A percentile compares a stretch with the other conserved stretches of the same genome.
These are phyloP conservation scores for Tolypocladium paradoxum DNA, from an alignment of 2,329 filamentous ascomycete species.

Conservation along the genomic window DNA sequence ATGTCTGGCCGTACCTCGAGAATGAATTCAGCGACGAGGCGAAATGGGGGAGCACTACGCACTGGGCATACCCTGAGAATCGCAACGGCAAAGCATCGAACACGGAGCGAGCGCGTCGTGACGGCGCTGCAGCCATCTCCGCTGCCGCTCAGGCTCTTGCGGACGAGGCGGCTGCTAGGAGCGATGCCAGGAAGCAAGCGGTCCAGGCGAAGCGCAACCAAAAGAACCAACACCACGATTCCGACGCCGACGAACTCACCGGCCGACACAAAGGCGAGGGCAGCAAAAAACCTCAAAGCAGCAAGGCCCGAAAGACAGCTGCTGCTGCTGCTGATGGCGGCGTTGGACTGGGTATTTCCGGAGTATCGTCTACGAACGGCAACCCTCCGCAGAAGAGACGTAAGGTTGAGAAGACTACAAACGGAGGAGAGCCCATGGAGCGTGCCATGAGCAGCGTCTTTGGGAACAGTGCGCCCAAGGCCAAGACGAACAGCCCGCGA, in stretches of 20 bases:
- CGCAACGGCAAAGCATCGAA: constrained; percentile 54
- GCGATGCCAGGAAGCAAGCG: constrained; percentile 75
- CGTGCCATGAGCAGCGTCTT: constrained; percentile 54
- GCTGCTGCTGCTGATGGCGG: constrained; percentile 28
- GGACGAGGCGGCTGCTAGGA: constrained; percentile 73
- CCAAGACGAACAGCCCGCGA: constrained; percentile 53
- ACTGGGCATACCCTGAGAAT: constrained; percentile 93
- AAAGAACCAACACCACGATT: constrained; percentile 59
- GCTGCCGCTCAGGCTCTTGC: constrained; percentile 68
- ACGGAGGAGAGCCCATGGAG: constrained; percentile 46
- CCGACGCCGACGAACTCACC: constrained; percentile 65
- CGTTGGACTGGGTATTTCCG: constrained; percentile 57
- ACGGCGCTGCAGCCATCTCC: constrained; percentile 67
- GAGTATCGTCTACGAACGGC: constrained; percentile 37
- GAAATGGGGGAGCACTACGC: constrained; percentile 78
- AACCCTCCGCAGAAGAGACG: constrained; percentile 61
- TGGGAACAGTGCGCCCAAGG: constrained; percentile 39
- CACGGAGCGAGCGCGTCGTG: constrained; percentile 65
- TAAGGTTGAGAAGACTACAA: constrained; percentile 61
- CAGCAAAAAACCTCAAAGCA: constrained; percentile 52
- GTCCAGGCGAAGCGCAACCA: constrained; percentile 65
- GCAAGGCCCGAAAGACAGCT: constrained; percentile 52
- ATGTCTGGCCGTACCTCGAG: constrained; percentile 77
- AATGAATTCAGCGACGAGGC: constrained; percentile 89
- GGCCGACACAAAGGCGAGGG: constrained; percentile 34